Evolutionary conservation across 345 rosid species (phyloP).

Genomic region (Lumnitzera racemosa): DNA sequence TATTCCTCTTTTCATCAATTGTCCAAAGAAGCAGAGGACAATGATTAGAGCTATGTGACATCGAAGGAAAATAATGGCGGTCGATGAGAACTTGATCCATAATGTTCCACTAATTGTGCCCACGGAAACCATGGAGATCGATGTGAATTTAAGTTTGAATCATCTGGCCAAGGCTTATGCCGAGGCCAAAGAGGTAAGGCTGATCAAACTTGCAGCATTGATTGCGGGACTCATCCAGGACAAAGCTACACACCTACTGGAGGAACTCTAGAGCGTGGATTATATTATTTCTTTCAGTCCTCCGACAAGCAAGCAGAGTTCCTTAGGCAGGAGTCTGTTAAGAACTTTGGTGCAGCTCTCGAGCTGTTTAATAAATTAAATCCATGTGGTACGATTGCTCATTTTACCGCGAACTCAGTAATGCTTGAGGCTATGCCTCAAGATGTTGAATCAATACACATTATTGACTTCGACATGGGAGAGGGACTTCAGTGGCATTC

Average conservation of each 20-base stretch:
- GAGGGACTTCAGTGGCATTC: constrained; percentile 40
- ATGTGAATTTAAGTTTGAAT: constrained; percentile 17
- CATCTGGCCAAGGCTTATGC: constrained; percentile 36
- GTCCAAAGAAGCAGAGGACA: no score
- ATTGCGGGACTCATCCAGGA: constrained; percentile 13
- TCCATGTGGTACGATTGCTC: constrained; percentile 35
- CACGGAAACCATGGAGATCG: constrained; percentile 14
- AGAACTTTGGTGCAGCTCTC: constrained; percentile 24
- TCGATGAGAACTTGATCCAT: no score
- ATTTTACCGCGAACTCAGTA: constrained; percentile 36
- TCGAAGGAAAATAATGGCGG: no score
- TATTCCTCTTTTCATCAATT: no score
- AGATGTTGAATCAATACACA: constrained; percentile 13
- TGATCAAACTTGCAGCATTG: constrained; percentile 16
- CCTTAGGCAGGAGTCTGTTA: constrained; percentile 16
- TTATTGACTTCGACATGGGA: constrained; percentile 33
- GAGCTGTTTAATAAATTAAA: constrained; percentile 31
- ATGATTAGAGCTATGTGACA: no score
- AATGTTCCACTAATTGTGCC: constrained; percentile 5
- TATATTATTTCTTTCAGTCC: constrained; percentile 25
- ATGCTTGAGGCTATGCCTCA: constrained; percentile 27
- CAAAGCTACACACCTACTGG: constrained; percentile 20
- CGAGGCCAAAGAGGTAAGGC: constrained; percentile 33
- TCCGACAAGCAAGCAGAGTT: constrained; percentile 16
- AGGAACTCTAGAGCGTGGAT: constrained; percentile 11